phyloP scores from a whole-genome alignment of 2,329 filamentous ascomycete genomes.

The Diaporthe citrichinensis region DNA sequence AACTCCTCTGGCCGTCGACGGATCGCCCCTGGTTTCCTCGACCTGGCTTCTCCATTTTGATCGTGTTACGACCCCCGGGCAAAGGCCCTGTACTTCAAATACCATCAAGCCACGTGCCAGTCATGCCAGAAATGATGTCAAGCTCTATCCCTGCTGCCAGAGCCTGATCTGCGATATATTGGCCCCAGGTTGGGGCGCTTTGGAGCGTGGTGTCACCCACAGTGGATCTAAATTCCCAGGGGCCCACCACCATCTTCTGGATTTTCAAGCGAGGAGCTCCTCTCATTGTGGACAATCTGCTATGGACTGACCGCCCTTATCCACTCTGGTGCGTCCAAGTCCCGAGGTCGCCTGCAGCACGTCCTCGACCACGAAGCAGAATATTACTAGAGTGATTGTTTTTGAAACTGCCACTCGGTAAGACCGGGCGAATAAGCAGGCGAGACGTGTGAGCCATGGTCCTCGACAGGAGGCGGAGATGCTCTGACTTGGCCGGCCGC shows the following conservation, averaged over 20 bases:
- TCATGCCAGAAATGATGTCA: constrained; percentile 35
- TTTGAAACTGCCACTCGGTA: constrained; percentile 2
- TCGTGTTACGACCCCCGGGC: constrained; percentile 5
- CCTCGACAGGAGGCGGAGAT: neutral
- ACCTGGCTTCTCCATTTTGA: constrained; percentile 19
- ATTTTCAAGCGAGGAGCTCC: constrained; percentile 30
- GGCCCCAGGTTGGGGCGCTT: constrained; percentile 27
- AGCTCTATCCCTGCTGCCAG: constrained; percentile 25
- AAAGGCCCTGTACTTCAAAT: constrained; percentile 26
- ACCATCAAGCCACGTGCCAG: constrained; percentile 33
- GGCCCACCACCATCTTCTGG: constrained; percentile 31
- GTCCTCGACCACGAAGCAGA: neutral
- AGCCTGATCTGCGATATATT: constrained; percentile 33
- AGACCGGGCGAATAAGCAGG: neutral
- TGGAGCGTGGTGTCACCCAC: constrained; percentile 26
- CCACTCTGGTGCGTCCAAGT: constrained; percentile 20
- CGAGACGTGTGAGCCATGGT: neutral
- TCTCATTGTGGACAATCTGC: constrained; percentile 15
- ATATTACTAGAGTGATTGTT: neutral
- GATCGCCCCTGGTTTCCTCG: constrained; percentile 24
- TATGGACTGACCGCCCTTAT: constrained; percentile 18
- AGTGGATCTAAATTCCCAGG: constrained; percentile 17
- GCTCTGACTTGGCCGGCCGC: neutral
- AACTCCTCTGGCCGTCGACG: neutral
- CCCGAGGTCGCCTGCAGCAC: constrained; percentile 7